These are phyloP conservation scores for Neurospora intermedia DNA, from an alignment of 495 filamentous ascomycete species.

Conservation along the genomic window DNA sequence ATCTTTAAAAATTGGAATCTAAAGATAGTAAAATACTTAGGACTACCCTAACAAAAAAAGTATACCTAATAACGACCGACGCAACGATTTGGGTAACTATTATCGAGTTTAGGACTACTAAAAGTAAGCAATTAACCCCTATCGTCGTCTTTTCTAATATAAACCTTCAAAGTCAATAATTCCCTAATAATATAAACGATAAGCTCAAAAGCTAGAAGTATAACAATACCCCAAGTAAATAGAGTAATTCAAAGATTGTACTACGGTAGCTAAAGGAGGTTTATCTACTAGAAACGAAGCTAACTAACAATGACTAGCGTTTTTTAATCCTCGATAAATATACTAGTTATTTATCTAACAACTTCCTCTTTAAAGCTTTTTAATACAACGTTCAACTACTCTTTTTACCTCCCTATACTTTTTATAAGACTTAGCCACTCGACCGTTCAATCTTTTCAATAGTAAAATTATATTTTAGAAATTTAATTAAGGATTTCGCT, in stretches of 20 bases:
- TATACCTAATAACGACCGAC: no score
- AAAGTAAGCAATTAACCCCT: no score
- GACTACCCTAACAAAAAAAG: no score
- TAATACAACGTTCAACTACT: slow-evolving; percentile 1
- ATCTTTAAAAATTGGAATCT: no score
- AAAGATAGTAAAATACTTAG: no score
- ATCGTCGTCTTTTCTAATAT: no score
- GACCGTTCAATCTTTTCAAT: background rate
- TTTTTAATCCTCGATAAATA: slow-evolving; percentile 1
- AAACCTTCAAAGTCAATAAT: background rate
- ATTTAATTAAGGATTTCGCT: background rate
- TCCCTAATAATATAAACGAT: background rate
- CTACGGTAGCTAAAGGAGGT: slow-evolving; percentile 3
- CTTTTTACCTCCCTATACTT: slow-evolving; percentile 5
- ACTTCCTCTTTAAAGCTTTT: background rate
- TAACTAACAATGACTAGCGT: background rate
- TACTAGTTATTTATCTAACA: background rate
- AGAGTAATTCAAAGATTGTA: slow-evolving; percentile 1
- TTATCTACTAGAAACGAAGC: slow-evolving; percentile 3
- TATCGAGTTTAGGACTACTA: no score
- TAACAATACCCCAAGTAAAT: slow-evolving; percentile 1
- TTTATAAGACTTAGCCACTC: slow-evolving; percentile 7
- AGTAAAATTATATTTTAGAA: background rate
- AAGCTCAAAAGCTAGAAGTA: background rate
- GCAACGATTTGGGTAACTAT: no score